Evolutionary conservation across 2,329 filamentous ascomycete species (phyloP), one percentile per base, ranked within the genome.

Genomic region (Setomelanomma holmii): DNA sequence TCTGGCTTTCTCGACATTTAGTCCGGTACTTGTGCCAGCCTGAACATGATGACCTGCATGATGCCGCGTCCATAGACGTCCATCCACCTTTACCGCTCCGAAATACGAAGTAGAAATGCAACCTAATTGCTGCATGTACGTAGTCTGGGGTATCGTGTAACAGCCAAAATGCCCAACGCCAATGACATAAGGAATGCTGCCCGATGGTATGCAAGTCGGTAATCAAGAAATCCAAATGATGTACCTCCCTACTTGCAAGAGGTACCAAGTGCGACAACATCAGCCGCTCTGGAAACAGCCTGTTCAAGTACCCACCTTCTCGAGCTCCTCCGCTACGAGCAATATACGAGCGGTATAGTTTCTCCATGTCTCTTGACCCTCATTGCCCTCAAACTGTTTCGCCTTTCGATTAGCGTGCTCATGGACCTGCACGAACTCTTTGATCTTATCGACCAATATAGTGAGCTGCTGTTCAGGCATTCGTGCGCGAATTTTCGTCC

Each of bases 351-450:
- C 71, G 4, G 83, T 84, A 56, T 86, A 84, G 19, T 78, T 81
- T 47, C 69, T 68, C 72, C 75, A 75, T 4, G 75, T 73, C 50
- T 78, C 74, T 46, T 76, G 75, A 1, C 79, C 75, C 50, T 83
- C 82, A 33, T 78, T 76, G 30, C 78, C 78, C 20, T 79, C 76
- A 39, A 79, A 77, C 14, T 71, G 69, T 45, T 79, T 74, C 12
- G 69, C 66, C 50, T 79, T 75, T 12, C 63, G 60, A 34, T 89
- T 86, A 12, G 86, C 84, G 55, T 80, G 79, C 55, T 82, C 80
- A 64, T 89, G 80, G 56, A 87, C 82, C 34, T 76, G 75, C 23
- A 87, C 77, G 58, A 89, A 89, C 58, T 88, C 85, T 50, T 84
- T 80, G 12, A 88, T 82, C 2, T 83, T 85, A 7, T 79, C 78